A percentile compares a stretch with the other conserved stretches of the same genome.
Evolutionary conservation across 495 filamentous ascomycete genomes (phyloP).

Genomic region (Alectoria sarmentosa): DNA sequence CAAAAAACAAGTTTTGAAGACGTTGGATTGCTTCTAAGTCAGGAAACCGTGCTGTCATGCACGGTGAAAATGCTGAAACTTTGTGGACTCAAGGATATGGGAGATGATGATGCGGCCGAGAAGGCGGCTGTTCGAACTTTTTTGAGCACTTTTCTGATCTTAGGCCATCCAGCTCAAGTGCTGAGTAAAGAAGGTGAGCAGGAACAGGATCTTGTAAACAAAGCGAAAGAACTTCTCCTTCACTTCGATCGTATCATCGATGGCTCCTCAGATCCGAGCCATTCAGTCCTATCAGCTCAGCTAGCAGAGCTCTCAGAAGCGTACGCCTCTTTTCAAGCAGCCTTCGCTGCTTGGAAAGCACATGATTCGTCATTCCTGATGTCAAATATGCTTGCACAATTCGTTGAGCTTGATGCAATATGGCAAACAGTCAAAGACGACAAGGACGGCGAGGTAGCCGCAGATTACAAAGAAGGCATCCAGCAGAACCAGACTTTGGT

Average conservation of each 20-base stretch:
- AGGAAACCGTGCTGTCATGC: slow-evolving; percentile 60
- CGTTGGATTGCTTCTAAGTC: slow-evolving; percentile 67
- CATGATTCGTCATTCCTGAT: slow-evolving; percentile 84
- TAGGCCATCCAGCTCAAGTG: slow-evolving; percentile 87
- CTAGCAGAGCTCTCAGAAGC: slow-evolving; percentile 56
- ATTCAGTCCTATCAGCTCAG: slow-evolving; percentile 51
- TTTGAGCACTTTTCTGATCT: slow-evolving; percentile 84
- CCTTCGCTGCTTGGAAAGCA: slow-evolving; percentile 92
- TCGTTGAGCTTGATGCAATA: slow-evolving; percentile 90
- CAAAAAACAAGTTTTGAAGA: slow-evolving; percentile 74
- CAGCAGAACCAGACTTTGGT: slow-evolving; percentile 87
- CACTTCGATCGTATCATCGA: slow-evolving; percentile 73
- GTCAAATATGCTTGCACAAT: slow-evolving; percentile 92
- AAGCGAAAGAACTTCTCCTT: slow-evolving; percentile 77
- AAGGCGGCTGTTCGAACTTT: slow-evolving; percentile 83
- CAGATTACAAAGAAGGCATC: slow-evolving; percentile 88
- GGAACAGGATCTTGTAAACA: slow-evolving; percentile 84
- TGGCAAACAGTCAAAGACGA: slow-evolving; percentile 95
- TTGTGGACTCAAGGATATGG: slow-evolving; percentile 67
- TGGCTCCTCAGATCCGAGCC: slow-evolving; percentile 43
- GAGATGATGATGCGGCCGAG: slow-evolving; percentile 59
- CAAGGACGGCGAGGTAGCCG: slow-evolving; percentile 72
- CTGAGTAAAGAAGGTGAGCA: slow-evolving; percentile 76
- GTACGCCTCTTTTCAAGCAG: slow-evolving; percentile 79
- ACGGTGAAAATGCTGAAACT: slow-evolving; percentile 69